These are phyloP conservation scores for Cystofilobasidium capitatum DNA, from an alignment of 768 basidiomycete species.

Conservation along the genomic window DNA sequence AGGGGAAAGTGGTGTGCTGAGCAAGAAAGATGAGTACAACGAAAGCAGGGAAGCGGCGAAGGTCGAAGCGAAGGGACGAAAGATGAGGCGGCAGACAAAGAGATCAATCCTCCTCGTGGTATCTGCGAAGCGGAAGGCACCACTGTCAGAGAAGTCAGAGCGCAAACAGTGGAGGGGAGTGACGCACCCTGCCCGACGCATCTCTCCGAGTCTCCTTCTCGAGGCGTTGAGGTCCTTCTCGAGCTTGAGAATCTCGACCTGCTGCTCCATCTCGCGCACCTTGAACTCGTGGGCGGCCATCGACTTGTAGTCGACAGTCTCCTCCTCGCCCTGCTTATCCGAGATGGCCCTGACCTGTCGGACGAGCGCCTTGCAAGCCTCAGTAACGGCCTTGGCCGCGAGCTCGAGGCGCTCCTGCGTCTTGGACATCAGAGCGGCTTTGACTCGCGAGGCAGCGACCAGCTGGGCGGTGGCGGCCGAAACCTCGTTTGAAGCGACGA, in stretches of 20 bases:
- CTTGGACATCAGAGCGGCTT: conserved; percentile 96
- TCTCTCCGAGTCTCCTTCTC: conserved; percentile 38
- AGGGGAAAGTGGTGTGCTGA: too few relatives aligned
- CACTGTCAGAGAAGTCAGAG: neutral
- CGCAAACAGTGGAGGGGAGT: neutral
- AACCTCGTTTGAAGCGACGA: conserved; percentile 99
- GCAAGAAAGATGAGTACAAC: too few relatives aligned
- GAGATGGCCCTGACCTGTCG: conserved; percentile 92
- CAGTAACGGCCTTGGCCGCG: conserved; percentile 94
- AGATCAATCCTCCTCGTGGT: conserved; percentile 23
- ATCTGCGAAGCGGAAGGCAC: neutral
- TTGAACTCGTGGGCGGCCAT: conserved; percentile 96
- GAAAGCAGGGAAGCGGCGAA: too few relatives aligned
- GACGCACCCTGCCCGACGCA: conserved; percentile 30
- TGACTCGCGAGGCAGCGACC: conserved; percentile 95
- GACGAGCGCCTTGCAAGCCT: conserved; percentile 93
- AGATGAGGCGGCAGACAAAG: too few relatives aligned
- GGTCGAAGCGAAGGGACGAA: too few relatives aligned
- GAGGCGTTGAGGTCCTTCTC: conserved; percentile 82
- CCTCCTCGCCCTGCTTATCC: conserved; percentile 68
- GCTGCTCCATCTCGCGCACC: conserved; percentile 96
- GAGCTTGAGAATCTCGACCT: conserved; percentile 92
- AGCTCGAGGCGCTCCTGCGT: conserved; percentile 92
- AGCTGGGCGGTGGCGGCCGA: conserved; percentile 94
- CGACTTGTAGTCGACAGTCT: conserved; percentile 72